Conservation (phyloP, 2,329 filamentous ascomycete genomes). For the Fusarium solani-melongenae region DNA sequence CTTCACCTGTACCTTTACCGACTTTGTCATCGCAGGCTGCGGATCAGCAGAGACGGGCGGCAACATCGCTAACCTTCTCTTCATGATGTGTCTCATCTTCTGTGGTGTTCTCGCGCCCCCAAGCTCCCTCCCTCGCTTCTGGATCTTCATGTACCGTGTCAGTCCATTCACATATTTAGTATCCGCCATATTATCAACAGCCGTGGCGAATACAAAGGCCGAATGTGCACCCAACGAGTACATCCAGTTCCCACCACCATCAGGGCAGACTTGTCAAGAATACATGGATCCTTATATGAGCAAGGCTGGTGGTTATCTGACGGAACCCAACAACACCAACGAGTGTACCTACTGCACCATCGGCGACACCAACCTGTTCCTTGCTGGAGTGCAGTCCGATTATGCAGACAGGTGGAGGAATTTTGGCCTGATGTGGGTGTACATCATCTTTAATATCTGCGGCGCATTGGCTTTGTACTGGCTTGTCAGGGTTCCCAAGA, state of each 20-base stretch:
- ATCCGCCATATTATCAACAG: constrained; percentile 75
- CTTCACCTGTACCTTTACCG: constrained; percentile 74
- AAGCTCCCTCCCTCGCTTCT: constrained; percentile 67
- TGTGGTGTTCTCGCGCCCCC: constrained; percentile 41
- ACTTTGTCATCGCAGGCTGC: constrained; percentile 72
- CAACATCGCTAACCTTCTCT: constrained; percentile 73
- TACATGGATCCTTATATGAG: constrained; percentile 67
- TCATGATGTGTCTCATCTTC: constrained; percentile 67
- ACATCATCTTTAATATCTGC: constrained; percentile 68
- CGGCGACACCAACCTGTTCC: constrained; percentile 62
- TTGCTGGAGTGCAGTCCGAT: constrained; percentile 59
- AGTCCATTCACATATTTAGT: constrained; percentile 88
- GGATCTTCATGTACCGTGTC: constrained; percentile 68
- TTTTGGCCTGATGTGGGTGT: constrained; percentile 72
- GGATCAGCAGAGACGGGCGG: constrained; percentile 74
- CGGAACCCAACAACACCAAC: constrained; percentile 57
- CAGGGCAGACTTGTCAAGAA: constrained; percentile 66
- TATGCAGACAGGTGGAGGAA: constrained; percentile 75
- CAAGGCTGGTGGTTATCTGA: constrained; percentile 63
- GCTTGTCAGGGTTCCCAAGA: constrained; percentile 61
- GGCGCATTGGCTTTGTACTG: constrained; percentile 68
- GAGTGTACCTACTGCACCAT: constrained; percentile 68
- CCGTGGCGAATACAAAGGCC: constrained; percentile 74
- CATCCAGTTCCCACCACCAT: constrained; percentile 71
- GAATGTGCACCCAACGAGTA: constrained; percentile 77